Evolutionary conservation across 2,329 filamentous ascomycete genomes (phyloP).

Genomic region (Nigrospora osmanthi): DNA sequence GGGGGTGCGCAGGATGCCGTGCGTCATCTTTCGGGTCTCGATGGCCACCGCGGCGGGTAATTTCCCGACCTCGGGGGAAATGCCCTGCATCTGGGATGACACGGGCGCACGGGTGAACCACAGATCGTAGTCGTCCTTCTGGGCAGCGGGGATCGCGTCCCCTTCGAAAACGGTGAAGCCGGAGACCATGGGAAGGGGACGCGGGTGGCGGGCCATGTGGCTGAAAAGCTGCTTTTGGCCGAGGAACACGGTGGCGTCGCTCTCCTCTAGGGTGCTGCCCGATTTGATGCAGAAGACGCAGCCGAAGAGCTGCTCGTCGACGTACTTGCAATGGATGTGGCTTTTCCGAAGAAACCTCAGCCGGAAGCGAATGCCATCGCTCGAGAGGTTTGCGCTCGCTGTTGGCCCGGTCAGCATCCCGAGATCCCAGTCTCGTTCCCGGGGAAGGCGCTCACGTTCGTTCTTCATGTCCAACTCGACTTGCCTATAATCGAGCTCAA

Average conservation of each 20-base stretch:
- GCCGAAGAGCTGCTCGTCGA: constrained; percentile 45
- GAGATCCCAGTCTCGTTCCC: constrained; percentile 5
- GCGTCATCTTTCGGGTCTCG: constrained; percentile 38
- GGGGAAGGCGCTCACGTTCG: constrained; percentile 23
- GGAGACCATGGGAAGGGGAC: constrained; percentile 39
- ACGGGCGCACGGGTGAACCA: constrained; percentile 34
- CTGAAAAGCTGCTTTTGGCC: constrained; percentile 42
- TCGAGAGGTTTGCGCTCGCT: constrained; percentile 40
- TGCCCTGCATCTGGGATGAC: constrained; percentile 32
- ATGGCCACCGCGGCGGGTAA: constrained; percentile 37
- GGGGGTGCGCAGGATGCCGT: constrained; percentile 34
- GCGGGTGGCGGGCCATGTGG: constrained; percentile 46
- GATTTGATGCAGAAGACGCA: constrained; percentile 46
- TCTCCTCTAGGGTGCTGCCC: constrained; percentile 41
- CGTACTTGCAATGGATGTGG: constrained; percentile 39
- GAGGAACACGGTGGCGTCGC: constrained; percentile 51
- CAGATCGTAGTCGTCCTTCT: constrained; percentile 45
- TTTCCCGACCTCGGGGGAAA: constrained; percentile 27
- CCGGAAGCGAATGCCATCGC: constrained; percentile 39
- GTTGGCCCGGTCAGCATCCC: constrained; percentile 3
- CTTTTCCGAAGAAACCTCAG: constrained; percentile 49
- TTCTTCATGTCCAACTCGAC: constrained; percentile 45
- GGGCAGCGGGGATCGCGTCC: constrained; percentile 26
- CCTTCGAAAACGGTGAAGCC: constrained; percentile 42
- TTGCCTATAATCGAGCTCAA: constrained; percentile 43